A percentile compares a stretch with the other conserved stretches of the same genome.
These are phyloP conservation scores for Annulohypoxylon moriforme DNA, from an alignment of 495 filamentous ascomycete species.

Conservation along the genomic window DNA sequence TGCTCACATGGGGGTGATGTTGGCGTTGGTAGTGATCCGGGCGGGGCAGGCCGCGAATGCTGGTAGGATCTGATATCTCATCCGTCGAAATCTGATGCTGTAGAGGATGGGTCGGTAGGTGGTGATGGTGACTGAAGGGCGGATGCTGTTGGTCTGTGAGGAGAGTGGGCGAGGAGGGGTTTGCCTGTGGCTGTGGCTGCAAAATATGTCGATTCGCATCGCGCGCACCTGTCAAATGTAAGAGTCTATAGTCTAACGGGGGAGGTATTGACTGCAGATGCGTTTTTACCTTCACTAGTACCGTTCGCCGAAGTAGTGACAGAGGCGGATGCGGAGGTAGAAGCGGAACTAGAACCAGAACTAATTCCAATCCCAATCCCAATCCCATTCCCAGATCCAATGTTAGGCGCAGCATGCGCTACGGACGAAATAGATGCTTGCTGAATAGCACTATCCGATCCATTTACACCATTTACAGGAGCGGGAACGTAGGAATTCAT, in stretches of 20 bases:
- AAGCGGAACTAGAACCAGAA: neutral
- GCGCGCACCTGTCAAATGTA: slow-evolving; percentile 41
- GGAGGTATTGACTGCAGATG: slow-evolving; percentile 21
- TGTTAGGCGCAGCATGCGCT: slow-evolving; percentile 3
- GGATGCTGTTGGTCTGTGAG: slow-evolving; percentile 25
- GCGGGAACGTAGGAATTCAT: neutral
- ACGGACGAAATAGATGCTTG: slow-evolving; percentile 5
- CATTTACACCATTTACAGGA: slow-evolving; percentile 12
- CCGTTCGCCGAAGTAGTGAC: slow-evolving; percentile 19
- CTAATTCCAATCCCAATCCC: neutral
- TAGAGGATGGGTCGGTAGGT: slow-evolving; percentile 26
- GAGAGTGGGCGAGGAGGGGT: slow-evolving; percentile 22
- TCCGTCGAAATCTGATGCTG: slow-evolving; percentile 29
- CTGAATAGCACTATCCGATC: neutral
- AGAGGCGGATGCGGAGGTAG: slow-evolving; percentile 19
- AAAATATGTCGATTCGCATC: slow-evolving; percentile 29
- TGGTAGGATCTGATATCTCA: slow-evolving; percentile 32
- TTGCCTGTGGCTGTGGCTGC: slow-evolving; percentile 42
- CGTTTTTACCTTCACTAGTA: slow-evolving; percentile 32
- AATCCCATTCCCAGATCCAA: slow-evolving; percentile 9
- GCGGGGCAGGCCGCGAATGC: slow-evolving; percentile 37
- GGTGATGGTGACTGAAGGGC: slow-evolving; percentile 16
- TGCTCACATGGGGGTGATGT: slow-evolving; percentile 56
- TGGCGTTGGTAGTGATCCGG: slow-evolving; percentile 40
- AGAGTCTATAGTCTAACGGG: slow-evolving; percentile 29